Conservation (phyloP, 2,329 filamentous ascomycete genomes). For the Paraphaeosphaeria minitans region DNA sequence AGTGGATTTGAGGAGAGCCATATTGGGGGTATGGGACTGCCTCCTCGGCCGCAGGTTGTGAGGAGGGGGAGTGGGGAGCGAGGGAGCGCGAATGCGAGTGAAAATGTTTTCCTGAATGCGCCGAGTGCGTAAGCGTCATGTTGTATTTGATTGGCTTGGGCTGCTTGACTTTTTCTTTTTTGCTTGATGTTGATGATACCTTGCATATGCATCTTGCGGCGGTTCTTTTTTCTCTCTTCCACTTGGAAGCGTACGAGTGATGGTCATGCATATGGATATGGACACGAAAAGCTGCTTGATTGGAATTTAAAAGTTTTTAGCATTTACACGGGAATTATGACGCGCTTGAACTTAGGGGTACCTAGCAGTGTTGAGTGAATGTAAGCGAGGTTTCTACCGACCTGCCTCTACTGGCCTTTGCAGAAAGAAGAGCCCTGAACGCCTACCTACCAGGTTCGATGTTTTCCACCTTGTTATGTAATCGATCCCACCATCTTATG, state of each 20-base stretch:
- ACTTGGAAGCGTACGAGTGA: not conserved
- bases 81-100: not conserved
- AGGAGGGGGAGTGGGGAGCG: slow-evolving; percentile 11
- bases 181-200: slow-evolving; percentile 6
- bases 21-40: slow-evolving; percentile 21
- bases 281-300: not conserved
- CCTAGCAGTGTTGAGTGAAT: no score
- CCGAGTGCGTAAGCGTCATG: slow-evolving; percentile 19
- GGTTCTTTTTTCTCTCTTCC: not conserved
- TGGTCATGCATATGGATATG: not conserved
- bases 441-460: no score
- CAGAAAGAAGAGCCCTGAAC: no score
- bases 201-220: slow-evolving; percentile 2
- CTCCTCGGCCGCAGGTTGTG: slow-evolving; percentile 9
- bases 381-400: no score
- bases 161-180: not conserved
- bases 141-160: no score
- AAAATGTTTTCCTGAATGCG: slow-evolving; percentile 24
- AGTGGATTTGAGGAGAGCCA: slow-evolving; percentile 13
- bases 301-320: no score
- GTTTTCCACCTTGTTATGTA: no score
- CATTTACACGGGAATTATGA: not conserved
- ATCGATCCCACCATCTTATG: no score
- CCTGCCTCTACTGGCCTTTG: no score
- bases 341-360: no score